phyloP scores from a whole-genome alignment of 768 basidiomycete genomes.

The Tephrocybe sp. region DNA sequence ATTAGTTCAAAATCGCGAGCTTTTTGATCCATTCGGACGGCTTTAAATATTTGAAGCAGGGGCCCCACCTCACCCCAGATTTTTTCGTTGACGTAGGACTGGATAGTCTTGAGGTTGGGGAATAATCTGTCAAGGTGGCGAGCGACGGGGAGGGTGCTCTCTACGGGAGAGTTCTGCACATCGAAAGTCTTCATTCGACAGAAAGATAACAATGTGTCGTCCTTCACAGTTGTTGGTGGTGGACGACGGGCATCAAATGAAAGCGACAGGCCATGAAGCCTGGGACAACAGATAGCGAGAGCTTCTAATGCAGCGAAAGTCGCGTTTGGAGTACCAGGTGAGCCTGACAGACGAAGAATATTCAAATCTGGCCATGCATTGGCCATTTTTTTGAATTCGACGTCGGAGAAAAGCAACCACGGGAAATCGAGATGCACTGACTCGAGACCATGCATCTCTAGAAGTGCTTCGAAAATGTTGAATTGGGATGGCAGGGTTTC shows the following conservation, averaged over 20 bases:
- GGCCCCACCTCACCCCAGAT: neutral
- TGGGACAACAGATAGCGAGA: constrained; percentile 3
- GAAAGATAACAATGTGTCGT: neutral
- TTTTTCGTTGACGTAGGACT: neutral
- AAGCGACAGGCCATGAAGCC: constrained; percentile 8
- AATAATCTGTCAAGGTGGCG: constrained; percentile 10
- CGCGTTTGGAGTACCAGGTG: constrained; percentile 2
- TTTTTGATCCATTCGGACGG: constrained; percentile 2
- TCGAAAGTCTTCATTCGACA: constrained; percentile 6
- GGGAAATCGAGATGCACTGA: constrained; percentile 3
- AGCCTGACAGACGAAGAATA: neutral
- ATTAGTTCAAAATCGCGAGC: neutral
- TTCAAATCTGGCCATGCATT: constrained; percentile 1
- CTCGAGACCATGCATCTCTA: constrained; percentile 6
- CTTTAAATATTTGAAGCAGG: neutral
- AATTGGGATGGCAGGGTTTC: neutral
- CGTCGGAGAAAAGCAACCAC: constrained; percentile 6
- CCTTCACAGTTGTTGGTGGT: neutral
- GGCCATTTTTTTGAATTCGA: constrained; percentile 6
- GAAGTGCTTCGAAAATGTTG: constrained; percentile 7
- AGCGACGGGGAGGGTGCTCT: neutral
- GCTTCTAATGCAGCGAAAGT: constrained; percentile 3
- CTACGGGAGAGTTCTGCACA: constrained; percentile 3
- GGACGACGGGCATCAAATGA: constrained; percentile 2
- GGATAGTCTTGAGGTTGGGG: constrained; percentile 1